Evolutionary conservation across 768 basidiomycete genomes (phyloP).

Genomic region (Termitomyces heimii): DNA sequence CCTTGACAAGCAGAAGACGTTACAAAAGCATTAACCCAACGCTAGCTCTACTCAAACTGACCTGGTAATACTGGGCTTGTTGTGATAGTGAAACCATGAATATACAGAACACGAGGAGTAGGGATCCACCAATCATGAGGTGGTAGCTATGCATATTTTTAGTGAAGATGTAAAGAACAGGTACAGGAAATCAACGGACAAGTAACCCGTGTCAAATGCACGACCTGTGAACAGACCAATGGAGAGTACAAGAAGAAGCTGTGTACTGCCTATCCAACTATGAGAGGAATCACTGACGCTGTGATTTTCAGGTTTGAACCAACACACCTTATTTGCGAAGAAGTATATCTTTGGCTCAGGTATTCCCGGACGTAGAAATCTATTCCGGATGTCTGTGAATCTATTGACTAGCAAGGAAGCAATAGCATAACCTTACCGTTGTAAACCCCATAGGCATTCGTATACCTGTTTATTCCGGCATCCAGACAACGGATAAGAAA

Average conservation of each 20-base stretch:
- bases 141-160: constrained; percentile 15
- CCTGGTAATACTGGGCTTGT: constrained; percentile 24
- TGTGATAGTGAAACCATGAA: constrained; percentile 27
- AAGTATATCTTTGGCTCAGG: constrained; percentile 14
- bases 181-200: constrained; percentile 10
- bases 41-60: constrained; percentile 1
- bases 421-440: constrained; percentile 10
- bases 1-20: constrained; percentile 16
- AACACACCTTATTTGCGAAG: constrained; percentile 19
- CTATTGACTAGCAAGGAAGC: background rate
- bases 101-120: constrained; percentile 23
- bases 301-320: background rate
- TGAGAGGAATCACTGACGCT: background rate
- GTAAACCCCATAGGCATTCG: constrained; percentile 18
- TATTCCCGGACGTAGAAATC: constrained; percentile 22
- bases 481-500: background rate
- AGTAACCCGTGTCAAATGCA: constrained; percentile 22
- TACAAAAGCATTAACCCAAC: background rate
- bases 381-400: background rate
- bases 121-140: constrained; percentile 22
- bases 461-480: constrained; percentile 11
- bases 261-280: constrained; percentile 25
- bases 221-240: constrained; percentile 19
- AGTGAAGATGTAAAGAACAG: background rate
- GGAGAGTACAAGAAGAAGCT: constrained; percentile 18